Evolutionary conservation across 495 filamentous ascomycete species (phyloP), one percentile per base, ranked within the genome.

Genomic region (Penicillium maclennaniae): DNA sequence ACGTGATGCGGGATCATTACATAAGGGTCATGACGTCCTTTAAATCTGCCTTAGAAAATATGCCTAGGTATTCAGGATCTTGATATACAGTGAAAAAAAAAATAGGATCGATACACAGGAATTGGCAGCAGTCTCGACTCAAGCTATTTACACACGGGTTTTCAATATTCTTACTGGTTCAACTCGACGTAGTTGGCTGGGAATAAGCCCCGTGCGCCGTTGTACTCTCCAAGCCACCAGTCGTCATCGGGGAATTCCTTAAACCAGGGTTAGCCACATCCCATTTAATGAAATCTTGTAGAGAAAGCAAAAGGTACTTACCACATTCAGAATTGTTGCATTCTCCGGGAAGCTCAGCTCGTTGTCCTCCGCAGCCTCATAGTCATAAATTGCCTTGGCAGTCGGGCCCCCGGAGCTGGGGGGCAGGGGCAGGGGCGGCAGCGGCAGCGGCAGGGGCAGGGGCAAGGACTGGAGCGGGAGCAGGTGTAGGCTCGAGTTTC

Each of bases 171-270:
- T 69, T 69, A 86, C 49, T 81, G 68, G 56, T 86, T 78, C 54
- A 89, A 73, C 62, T 86, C 71, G 41, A 90, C 87, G 65, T 91
- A 91, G 64, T 89, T 90, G 56, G 87, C 83, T n/a, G 87, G 87
- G 80, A 99, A 99, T n/a, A 97, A 77, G 21, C 93, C 93, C 7
- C 79, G 81, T 51, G 83, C 81, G 8, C 90, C 89, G 20, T 81
- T 74, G 62, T 89, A 95, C 55, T 88, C 82, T 36, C 93, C 93
- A 55, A 88, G 83, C 93, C 93, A 99, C 93, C 93, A 99, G 65
- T 97, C 93, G 54, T 97, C 91, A 65, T 97, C 93, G 5, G 95
- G 95, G 72, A 97, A 97, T 71, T 97, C 89, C 86, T 89, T n/a
- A 36, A 17, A 45, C 49, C 1, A 51, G 9, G 20, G 19, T 65